Base-by-base conservation (phyloP, 352 stramenopile genomes). In the Phytophthora palmivora region DNA sequence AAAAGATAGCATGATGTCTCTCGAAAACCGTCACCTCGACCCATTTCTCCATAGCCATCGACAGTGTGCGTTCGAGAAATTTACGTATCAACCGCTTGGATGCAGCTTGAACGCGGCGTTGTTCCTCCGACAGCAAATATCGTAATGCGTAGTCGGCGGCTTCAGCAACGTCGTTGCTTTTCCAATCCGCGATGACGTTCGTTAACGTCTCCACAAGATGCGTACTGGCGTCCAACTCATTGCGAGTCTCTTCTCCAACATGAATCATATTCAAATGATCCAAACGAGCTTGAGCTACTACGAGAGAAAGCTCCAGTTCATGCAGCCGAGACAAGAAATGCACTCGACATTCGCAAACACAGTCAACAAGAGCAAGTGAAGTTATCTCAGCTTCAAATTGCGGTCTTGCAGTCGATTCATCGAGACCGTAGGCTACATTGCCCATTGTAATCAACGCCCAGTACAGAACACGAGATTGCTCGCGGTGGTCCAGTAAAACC, bases 161-260 rank as follows among this genome's bases (percentile, higher is more conserved):
- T 10, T 75, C 50, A 0, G 70, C 78, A 15, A 92, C 74, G 41
- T 92, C 70, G 44, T 82, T 67, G 24, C 66, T 66, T 24, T 61
- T 47, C 44, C 82, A 76, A 4, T 86, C 77, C 2, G 58, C 44
- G 19, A 84, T 68, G 9, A 82, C 58, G 0, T 15, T 41, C 10
- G 57, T 46, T n/a, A 92, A 44, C 19, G 72, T 84, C n/a, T 50
- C 19, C 4, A 85, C 67, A 12, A 78, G 60, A 22, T 85, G 67
- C 16, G 78, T 71, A 26, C 63, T 72, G 8, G 72, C 72, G 39
- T 91, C 84, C 50, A 92, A 49, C 7, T 83, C 81, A 56, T 92
- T 92, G 34, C 79, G 84, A 57, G 84, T 87, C 56, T 84, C 76
- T 60, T 92, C 78, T 42, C 78, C 74, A 18, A 91, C 82, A 37